phyloP scores from a whole-genome alignment of 2,329 filamentous ascomycete species.

The Colletotrichum tanaceti region DNA sequence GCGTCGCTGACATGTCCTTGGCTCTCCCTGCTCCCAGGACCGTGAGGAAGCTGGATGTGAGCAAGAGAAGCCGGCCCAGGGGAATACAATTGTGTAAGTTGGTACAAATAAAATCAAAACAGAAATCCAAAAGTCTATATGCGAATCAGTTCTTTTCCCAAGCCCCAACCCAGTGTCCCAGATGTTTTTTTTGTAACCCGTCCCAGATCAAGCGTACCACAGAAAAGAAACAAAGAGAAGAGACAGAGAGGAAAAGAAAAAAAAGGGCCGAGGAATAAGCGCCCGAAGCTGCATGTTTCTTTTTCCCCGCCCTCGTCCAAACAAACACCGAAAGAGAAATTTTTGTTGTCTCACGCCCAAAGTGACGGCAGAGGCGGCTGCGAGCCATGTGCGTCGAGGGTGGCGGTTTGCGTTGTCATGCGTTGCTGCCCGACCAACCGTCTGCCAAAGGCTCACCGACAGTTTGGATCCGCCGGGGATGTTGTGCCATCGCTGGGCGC shows the following conservation, averaged over 20 bases:
- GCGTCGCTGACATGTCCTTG: conserved; percentile 39
- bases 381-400: conserved; percentile 37
- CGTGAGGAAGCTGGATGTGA: conserved; percentile 29
- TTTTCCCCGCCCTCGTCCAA: conserved; percentile 34
- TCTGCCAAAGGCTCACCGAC: conserved; percentile 34
- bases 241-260: conserved; percentile 17
- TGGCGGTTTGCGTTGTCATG: conserved; percentile 41
- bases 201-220: conserved; percentile 29
- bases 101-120: conserved; percentile 28
- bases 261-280: conserved; percentile 13
- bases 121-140: conserved; percentile 39
- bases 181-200: conserved; percentile 41
- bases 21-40: conserved; percentile 21
- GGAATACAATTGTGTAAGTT: conserved; percentile 23
- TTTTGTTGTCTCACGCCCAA: conserved; percentile 31
- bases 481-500: conserved; percentile 25
- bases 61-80: conserved; percentile 13
- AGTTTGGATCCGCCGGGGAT: conserved; percentile 40
- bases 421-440: conserved; percentile 40
- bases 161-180: conserved; percentile 24
- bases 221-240: conserved; percentile 4
- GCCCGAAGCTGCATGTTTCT: conserved; percentile 24
- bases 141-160: conserved; percentile 42
- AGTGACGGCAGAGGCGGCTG: conserved; percentile 36
- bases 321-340: conserved; percentile 12